These are phyloP conservation scores for Moricandia moricandioides DNA, from an alignment of 345 rosid species.

Conservation along the genomic window DNA sequence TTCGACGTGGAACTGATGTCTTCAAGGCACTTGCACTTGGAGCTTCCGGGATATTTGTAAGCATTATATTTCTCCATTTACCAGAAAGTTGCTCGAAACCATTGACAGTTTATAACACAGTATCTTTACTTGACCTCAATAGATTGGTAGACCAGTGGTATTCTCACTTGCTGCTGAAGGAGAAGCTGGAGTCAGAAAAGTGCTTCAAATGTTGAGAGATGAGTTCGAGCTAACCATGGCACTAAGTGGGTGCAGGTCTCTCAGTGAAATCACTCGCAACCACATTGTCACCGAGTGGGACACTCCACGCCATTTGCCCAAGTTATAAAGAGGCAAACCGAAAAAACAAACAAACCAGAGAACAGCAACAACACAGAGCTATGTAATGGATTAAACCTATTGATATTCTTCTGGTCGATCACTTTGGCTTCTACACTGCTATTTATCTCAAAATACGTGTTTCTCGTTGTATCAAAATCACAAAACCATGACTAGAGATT, in stretches of 20 bases:
- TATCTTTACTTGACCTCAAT: neutral
- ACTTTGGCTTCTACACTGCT: neutral
- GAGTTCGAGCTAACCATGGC: constrained; percentile 91
- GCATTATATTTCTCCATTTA: constrained; percentile 19
- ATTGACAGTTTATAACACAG: neutral
- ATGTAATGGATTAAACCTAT: constrained; percentile 12
- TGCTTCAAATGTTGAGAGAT: constrained; percentile 68
- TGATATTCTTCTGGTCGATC: constrained; percentile 24
- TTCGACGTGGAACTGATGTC: constrained; percentile 86
- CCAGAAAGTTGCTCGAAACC: neutral
- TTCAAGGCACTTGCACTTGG: constrained; percentile 88
- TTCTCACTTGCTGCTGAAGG: constrained; percentile 84
- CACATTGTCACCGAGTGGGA: constrained; percentile 76
- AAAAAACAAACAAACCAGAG: neutral
- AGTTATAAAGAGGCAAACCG: constrained; percentile 32
- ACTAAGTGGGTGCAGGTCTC: constrained; percentile 69
- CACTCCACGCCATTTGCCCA: constrained; percentile 42
- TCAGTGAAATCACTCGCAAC: constrained; percentile 70
- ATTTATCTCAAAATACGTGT: constrained; percentile 1
- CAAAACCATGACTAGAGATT: constrained; percentile 1
- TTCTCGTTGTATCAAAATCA: neutral
- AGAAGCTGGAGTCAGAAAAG: constrained; percentile 68
- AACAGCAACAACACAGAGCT: constrained; percentile 6
- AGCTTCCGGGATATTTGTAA: constrained; percentile 83
- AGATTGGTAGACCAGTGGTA: constrained; percentile 88